Conservation (phyloP, 208 protist species). For the Wallacemonas collosoma region DNA sequence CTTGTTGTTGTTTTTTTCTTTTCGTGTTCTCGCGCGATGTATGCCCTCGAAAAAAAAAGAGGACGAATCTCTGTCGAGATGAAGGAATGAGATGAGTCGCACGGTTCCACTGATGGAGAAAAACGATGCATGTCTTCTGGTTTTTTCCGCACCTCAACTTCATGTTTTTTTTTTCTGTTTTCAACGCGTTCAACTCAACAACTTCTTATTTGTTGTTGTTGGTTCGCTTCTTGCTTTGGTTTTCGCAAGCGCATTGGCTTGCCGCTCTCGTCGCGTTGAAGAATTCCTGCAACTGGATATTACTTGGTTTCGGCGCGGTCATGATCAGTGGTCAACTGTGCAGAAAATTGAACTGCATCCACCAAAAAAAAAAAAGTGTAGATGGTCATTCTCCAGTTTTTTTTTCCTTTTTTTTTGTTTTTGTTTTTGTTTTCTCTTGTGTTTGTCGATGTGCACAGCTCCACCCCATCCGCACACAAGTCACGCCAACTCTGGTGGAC, state of each 20-base stretch:
- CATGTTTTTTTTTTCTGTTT: neutral
- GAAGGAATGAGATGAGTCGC: too few species aligned
- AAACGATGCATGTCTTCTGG: neutral
- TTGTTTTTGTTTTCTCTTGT: neutral
- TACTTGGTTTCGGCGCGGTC: too few species aligned
- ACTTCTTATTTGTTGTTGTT: neutral
- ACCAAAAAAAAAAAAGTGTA: conserved; percentile 19
- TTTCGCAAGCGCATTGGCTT: too few species aligned
- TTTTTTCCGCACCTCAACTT: conserved; percentile 17
- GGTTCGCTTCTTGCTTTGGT: neutral
- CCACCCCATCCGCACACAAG: too few species aligned
- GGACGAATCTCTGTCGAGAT: too few species aligned
- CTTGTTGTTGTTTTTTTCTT: conserved; percentile 23
- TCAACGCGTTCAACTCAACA: too few species aligned
- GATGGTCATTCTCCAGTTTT: neutral
- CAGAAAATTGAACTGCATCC: neutral
- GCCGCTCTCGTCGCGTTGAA: too few species aligned
- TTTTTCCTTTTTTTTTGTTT: conserved; percentile 17
- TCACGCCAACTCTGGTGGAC: too few species aligned
- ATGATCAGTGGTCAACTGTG: too few species aligned
- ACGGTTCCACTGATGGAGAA: too few species aligned
- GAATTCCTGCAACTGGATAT: too few species aligned
- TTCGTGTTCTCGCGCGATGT: conserved; percentile 3
- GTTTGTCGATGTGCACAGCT: neutral
- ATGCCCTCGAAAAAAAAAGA: too few species aligned